Evolutionary conservation across 2,329 filamentous ascomycete genomes (phyloP).

Genomic region (Fusarium brachygibbosum): DNA sequence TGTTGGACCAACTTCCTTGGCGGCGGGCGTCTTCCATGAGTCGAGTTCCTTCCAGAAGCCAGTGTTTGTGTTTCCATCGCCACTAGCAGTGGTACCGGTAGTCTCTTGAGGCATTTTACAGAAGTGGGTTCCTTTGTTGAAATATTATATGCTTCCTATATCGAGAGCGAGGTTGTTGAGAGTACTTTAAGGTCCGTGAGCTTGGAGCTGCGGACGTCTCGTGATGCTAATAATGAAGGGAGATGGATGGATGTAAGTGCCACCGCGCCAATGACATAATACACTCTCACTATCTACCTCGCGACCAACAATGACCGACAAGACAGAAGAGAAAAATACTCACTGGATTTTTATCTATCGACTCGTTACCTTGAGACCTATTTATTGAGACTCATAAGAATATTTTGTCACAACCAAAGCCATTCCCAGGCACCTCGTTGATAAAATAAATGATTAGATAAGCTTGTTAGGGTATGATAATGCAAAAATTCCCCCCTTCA

Average conservation of each 20-base stretch:
- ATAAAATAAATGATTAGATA: slow-evolving; percentile 33
- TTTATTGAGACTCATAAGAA: background rate
- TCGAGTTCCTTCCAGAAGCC: slow-evolving; percentile 57
- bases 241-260: slow-evolving; percentile 21
- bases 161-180: background rate
- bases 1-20: slow-evolving; percentile 60
- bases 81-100: background rate
- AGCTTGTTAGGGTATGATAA: slow-evolving; percentile 24
- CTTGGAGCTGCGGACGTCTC: slow-evolving; percentile 17
- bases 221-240: slow-evolving; percentile 11
- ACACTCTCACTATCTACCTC: background rate
- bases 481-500: slow-evolving; percentile 7
- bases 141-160: background rate
- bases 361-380: background rate
- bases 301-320: background rate
- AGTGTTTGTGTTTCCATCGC: slow-evolving; percentile 16
- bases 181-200: background rate
- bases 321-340: background rate
- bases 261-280: slow-evolving; percentile 39
- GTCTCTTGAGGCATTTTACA: slow-evolving; percentile 37
- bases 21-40: slow-evolving; percentile 57
- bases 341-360: background rate
- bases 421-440: background rate
- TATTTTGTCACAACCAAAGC: background rate
- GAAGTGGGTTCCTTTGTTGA: background rate